Evolutionary conservation across 495 filamentous ascomycete genomes (phyloP).

Genomic region (Hypoxylon crocopeplum): DNA sequence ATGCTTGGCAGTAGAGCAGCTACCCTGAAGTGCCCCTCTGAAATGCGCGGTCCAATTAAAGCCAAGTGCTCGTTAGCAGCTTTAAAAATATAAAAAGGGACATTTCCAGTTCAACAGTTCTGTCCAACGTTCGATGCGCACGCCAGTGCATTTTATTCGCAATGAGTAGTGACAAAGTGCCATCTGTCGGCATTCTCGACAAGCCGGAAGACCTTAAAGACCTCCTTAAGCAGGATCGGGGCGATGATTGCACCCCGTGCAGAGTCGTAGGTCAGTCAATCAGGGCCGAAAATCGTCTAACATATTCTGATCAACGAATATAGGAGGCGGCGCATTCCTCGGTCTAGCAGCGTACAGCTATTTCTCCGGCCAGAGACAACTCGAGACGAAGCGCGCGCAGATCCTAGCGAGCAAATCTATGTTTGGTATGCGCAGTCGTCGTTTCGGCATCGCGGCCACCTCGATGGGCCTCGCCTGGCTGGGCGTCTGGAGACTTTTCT

Average conservation of each 20-base stretch:
- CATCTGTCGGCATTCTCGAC: slow-evolving; percentile 50
- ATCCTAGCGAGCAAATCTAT: slow-evolving; percentile 74
- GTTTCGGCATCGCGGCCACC: slow-evolving; percentile 72
- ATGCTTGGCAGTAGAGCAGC: too few species aligned
- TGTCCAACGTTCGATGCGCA: too few species aligned
- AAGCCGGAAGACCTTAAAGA: slow-evolving; percentile 59
- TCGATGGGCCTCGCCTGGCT: slow-evolving; percentile 72
- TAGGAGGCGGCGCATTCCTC: slow-evolving; percentile 83
- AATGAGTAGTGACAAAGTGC: slow-evolving; percentile 52
- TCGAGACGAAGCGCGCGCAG: slow-evolving; percentile 69
- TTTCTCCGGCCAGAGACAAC: slow-evolving; percentile 76
- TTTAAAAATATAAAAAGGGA: too few species aligned
- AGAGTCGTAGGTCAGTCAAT: slow-evolving; percentile 66
- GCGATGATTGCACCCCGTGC: slow-evolving; percentile 74
- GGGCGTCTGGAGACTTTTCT: slow-evolving; percentile 59
- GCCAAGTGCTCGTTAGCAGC: too few species aligned
- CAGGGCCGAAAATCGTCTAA: background rate
- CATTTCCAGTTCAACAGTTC: too few species aligned
- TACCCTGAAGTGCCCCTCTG: background rate
- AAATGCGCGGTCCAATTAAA: background rate
- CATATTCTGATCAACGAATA: background rate
- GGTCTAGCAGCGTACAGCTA: slow-evolving; percentile 92
- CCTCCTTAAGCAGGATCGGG: slow-evolving; percentile 66
- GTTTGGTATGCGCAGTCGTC: slow-evolving; percentile 78
- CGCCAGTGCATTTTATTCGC: slow-evolving; percentile 1